Conservation (phyloP, 257 asterid species). For the Fraxinus pennsylvanica region DNA sequence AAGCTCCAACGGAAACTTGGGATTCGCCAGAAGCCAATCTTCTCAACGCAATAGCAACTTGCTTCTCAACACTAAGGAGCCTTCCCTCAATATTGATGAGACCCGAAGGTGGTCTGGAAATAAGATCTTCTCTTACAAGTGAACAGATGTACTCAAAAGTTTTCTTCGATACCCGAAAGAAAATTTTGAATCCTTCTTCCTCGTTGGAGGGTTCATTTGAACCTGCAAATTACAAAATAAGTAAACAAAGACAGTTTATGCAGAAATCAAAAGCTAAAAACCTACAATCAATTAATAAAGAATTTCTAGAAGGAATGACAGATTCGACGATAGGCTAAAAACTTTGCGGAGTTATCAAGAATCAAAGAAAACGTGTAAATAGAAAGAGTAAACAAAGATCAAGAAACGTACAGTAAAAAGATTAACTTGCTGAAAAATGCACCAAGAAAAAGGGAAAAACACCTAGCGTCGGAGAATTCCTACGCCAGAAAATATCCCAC, state of each 20-base stretch:
- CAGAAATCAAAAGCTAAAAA: constrained; percentile 2
- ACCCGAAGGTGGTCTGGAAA: constrained; percentile 96
- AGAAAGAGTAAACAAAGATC: background rate
- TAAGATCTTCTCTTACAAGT: constrained; percentile 90
- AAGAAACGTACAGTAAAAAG: background rate
- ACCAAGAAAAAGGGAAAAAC: background rate
- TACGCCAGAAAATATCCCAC: constrained; percentile 87
- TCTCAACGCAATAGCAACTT: constrained; percentile 92
- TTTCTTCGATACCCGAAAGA: constrained; percentile 76
- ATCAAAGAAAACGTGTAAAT: background rate
- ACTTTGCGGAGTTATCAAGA: background rate
- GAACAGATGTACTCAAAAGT: constrained; percentile 83
- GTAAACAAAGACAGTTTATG: constrained; percentile 13
- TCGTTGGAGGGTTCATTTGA: constrained; percentile 55
- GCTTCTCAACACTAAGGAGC: constrained; percentile 95
- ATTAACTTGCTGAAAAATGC: background rate
- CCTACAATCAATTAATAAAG: background rate
- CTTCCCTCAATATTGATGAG: constrained; percentile 97
- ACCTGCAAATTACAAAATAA: constrained; percentile 34
- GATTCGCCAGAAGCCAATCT: constrained; percentile 95
- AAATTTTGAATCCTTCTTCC: constrained; percentile 78
- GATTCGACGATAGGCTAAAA: background rate
- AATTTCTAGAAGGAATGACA: background rate
- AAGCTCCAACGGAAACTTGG: constrained; percentile 91
- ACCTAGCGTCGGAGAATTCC: constrained; percentile 44